Conservation (phyloP, 441 rosid genomes). For the Iberis amara region DNA sequence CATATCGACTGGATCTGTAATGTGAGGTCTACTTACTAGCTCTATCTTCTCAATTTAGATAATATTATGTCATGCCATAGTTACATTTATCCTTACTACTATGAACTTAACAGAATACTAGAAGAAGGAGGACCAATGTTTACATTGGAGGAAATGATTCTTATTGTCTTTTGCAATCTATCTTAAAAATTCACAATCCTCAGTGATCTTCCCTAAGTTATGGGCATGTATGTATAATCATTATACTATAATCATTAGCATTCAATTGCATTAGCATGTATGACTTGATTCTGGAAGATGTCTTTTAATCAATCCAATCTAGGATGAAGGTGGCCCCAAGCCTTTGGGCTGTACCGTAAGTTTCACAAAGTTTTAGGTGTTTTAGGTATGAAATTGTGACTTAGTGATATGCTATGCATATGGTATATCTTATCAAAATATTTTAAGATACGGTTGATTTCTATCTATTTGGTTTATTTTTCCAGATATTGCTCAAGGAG, state of each 20-base stretch:
- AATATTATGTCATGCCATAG: background rate
- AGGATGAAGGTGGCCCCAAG: constrained; percentile 77
- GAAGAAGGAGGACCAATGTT: constrained; percentile 81
- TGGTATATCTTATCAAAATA: constrained; percentile 11
- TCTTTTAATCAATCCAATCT: too few relatives aligned
- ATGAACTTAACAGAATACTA: constrained; percentile 41
- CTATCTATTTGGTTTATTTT: constrained; percentile 14
- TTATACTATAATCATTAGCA: too few relatives aligned
- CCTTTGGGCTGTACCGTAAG: constrained; percentile 80
- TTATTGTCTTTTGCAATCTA: constrained; percentile 36
- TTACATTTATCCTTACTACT: background rate
- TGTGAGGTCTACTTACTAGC: constrained; percentile 41
- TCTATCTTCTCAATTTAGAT: background rate
- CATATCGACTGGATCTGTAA: constrained; percentile 54
- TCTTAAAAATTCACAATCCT: constrained; percentile 61
- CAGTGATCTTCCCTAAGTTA: too few relatives aligned
- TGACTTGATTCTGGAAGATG: too few relatives aligned
- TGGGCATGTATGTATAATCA: too few relatives aligned
- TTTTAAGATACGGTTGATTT: constrained; percentile 18
- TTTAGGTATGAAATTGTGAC: constrained; percentile 3
- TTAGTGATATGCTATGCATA: constrained; percentile 13
- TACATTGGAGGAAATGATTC: constrained; percentile 42
- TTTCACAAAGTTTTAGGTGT: constrained; percentile 25
- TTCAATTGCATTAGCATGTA: too few relatives aligned
- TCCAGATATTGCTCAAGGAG: constrained; percentile 69